A percentile compares a stretch with the other conserved stretches of the same genome.
Evolutionary conservation across 768 basidiomycete genomes (phyloP).

Genomic region (Terana coerulea): DNA sequence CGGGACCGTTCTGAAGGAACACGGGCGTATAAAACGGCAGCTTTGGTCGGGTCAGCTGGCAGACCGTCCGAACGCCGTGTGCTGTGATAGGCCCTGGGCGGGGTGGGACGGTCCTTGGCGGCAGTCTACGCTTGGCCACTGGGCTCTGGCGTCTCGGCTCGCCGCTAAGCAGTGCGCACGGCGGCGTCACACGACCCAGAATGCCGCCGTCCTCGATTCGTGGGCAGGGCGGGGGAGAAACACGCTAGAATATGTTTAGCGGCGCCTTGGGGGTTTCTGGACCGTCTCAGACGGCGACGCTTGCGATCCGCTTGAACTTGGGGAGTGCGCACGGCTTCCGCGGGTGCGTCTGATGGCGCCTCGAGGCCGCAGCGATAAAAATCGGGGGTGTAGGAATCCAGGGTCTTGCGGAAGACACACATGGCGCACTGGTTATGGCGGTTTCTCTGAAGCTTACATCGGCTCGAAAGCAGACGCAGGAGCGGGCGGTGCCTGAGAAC

Average conservation of each 20-base stretch:
- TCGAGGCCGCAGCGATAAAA: conserved; percentile 6
- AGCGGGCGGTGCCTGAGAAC: not conserved
- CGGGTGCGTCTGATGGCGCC: conserved; percentile 5
- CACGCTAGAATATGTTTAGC: not conserved
- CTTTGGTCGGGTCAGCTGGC: not conserved
- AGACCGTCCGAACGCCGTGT: too few relatives aligned
- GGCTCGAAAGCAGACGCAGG: not conserved
- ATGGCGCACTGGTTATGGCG: conserved; percentile 2
- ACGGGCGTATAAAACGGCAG: not conserved
- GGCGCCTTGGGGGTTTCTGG: conserved; percentile 2
- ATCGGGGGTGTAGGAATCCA: conserved; percentile 4
- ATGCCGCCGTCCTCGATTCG: not conserved
- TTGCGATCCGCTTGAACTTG: not conserved
- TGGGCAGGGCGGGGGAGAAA: not conserved
- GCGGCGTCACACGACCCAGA: not conserved
- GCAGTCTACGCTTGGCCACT: too few relatives aligned
- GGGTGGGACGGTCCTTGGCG: not conserved
- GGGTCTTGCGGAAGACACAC: not conserved
- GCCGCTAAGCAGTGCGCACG: too few relatives aligned
- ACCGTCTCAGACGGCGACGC: not conserved
- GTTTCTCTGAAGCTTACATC: not conserved
- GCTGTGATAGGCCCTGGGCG: too few relatives aligned
- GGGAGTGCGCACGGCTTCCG: not conserved
- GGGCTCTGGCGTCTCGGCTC: too few relatives aligned
- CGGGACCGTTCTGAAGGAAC: not conserved